Evolutionary conservation across 1,139 yeast species (phyloP), one percentile per base, ranked within the genome.

Genomic region (Pichia sp.): DNA sequence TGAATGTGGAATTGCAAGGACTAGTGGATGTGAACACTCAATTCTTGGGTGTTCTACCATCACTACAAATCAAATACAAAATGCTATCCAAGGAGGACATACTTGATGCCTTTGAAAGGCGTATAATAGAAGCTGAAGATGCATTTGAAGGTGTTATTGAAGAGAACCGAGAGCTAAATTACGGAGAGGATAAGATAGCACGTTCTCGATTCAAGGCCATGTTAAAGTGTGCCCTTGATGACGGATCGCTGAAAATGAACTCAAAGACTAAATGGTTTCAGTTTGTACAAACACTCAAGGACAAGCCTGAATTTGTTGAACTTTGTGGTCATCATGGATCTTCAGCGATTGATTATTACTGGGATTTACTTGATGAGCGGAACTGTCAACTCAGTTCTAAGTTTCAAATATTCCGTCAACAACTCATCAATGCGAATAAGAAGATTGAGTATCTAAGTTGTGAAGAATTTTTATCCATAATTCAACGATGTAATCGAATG

Each of bases 271-370:
- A 59, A 37, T 86, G 93, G 78, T 61, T 59, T 37, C 77, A 77
- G 19, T 53, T 84, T 6, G 64, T 73, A 26, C 64, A 72, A 0
- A 40, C 55, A 3, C 51, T 87, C 2, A 76, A 74, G 46, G 69
- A 72, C 21, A 81, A 81, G 40, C 67, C 64, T 35, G 62, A 76
- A 14, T 86, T 81, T 51, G 54, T 71, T 13, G 75, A 70, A 17
- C 49, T 86, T 29, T 69, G 87, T 42, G 95, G 94, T 0, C 69
- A 88, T 40, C 67, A 74, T 30, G 96, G 96, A 0, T 86, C 96
- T 0, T 68, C 77, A 1, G 83, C 95, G 0, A 53, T 81, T 25
- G 95, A 87, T 42, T 59, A 85, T 30, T 85, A 83, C 50, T 73
- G 86, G 75, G 96, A 88, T 55, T 54, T 72, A 1, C 69, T 81